Evolutionary conservation across 371 early-diverging fungal species (phyloP).

Genomic region (Apophysomyces elegans): DNA sequence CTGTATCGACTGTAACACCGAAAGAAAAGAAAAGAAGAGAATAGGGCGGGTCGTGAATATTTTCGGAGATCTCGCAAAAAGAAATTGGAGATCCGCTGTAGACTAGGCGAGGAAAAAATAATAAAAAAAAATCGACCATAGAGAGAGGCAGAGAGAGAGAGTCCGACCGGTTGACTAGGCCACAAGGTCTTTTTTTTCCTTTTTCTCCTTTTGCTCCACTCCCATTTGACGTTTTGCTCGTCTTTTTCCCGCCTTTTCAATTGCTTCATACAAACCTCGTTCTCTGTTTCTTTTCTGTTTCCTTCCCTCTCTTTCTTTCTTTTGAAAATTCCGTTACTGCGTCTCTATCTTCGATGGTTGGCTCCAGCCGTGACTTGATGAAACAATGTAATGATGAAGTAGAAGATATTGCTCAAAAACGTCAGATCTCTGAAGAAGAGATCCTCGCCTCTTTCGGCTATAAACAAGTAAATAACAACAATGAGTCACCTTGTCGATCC

Average conservation of each 20-base stretch:
- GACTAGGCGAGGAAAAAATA: not conserved
- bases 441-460: conserved; percentile 56
- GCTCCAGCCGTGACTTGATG: conserved; percentile 24
- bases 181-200: not conserved
- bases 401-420: conserved; percentile 24
- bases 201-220: not conserved
- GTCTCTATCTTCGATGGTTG: conserved; percentile 24
- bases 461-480: conserved; percentile 41
- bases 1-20: too few relatives aligned
- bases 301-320: conserved; percentile 6
- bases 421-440: conserved; percentile 41
- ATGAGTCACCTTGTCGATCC: not conserved
- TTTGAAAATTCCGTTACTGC: conserved; percentile 19
- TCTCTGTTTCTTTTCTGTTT: not conserved
- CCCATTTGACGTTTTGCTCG: not conserved
- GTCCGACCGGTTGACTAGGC: not conserved
- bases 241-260: not conserved
- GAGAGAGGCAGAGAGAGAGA: too few relatives aligned
- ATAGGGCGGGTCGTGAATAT: too few relatives aligned
- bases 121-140: not conserved
- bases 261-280: not conserved
- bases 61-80: too few relatives aligned
- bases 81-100: not conserved
- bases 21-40: too few relatives aligned
- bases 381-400: conserved; percentile 19